Percentiles rank a stretch among this genome's conserved stretches.
Conservation (phyloP, 176 grass and related monocot species). For the Microstegium vimineum region DNA sequence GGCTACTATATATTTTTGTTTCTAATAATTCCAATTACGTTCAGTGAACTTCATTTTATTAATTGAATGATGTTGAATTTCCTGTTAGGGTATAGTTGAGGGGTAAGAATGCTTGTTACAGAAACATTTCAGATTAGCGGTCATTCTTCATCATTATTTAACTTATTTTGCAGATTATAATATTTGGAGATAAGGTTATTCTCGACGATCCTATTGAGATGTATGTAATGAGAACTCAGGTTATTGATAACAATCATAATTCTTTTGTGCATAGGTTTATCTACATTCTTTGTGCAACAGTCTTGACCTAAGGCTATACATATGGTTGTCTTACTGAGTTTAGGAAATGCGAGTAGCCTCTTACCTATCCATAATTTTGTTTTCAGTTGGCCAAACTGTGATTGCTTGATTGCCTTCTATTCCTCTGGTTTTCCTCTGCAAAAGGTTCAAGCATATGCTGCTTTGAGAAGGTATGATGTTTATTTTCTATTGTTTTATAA, state of each 20-base stretch:
- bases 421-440: constrained; percentile 90
- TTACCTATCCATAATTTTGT: constrained; percentile 23
- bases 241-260: constrained; percentile 46
- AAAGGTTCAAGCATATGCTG: constrained; percentile 81
- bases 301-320: neutral
- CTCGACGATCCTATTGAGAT: constrained; percentile 85
- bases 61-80: neutral
- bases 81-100: neutral
- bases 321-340: neutral
- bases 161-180: constrained; percentile 74
- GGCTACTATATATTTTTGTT: neutral
- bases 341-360: neutral
- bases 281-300: constrained; percentile 8
- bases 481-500: neutral
- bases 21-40: neutral
- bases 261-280: constrained; percentile 31
- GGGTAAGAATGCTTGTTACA: constrained; percentile 5
- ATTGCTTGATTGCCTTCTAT: constrained; percentile 97
- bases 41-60: constrained; percentile 13
- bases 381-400: constrained; percentile 96
- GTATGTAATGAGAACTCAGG: constrained; percentile 72
- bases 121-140: constrained; percentile 12
- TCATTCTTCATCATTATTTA: constrained; percentile 21
- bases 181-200: constrained; percentile 95
- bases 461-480: constrained; percentile 61